Conservation (phyloP, 768 basidiomycete genomes). For the Suillus bovinus region DNA sequence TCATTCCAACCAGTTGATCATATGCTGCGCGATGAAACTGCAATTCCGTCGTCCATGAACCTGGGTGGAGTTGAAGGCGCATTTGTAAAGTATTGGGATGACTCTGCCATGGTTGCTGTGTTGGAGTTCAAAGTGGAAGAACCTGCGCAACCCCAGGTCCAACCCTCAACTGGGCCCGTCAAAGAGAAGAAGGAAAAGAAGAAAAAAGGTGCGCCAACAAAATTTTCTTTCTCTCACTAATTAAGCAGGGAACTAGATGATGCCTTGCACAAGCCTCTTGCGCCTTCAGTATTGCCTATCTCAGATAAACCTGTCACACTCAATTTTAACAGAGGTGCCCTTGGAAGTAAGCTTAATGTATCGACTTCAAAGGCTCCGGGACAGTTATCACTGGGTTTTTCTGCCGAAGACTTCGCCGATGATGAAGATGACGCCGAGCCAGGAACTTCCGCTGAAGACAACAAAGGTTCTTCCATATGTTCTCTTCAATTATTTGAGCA, state of each 20-base stretch:
- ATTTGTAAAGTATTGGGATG: conserved; percentile 93
- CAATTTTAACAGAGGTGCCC: conserved; percentile 58
- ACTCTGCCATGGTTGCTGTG: conserved; percentile 71
- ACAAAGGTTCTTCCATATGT: conserved; percentile 27
- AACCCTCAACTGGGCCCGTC: conserved; percentile 43
- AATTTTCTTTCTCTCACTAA: not conserved
- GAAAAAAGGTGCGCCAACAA: conserved; percentile 49
- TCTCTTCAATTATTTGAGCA: not conserved
- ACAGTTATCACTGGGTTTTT: conserved; percentile 61
- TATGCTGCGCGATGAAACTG: conserved; percentile 75
- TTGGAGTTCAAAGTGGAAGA: conserved; percentile 80
- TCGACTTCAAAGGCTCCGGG: conserved; percentile 35
- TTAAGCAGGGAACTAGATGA: conserved; percentile 31
- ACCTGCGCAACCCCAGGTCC: conserved; percentile 38
- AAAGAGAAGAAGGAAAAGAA: conserved; percentile 64
- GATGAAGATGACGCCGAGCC: conserved; percentile 45
- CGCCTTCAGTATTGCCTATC: conserved; percentile 69
- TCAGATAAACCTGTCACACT: conserved; percentile 82
- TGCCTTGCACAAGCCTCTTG: conserved; percentile 38
- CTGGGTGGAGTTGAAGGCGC: conserved; percentile 72
- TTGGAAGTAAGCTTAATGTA: conserved; percentile 20
- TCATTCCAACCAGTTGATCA: conserved; percentile 86
- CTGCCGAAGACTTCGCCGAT: conserved; percentile 56
- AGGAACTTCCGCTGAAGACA: conserved; percentile 48
- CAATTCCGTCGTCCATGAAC: conserved; percentile 61